A percentile compares a stretch with the other conserved stretches of the same genome.
Evolutionary conservation across 495 filamentous ascomycete genomes (phyloP).

Genomic region (Podospora pseudocomata): DNA sequence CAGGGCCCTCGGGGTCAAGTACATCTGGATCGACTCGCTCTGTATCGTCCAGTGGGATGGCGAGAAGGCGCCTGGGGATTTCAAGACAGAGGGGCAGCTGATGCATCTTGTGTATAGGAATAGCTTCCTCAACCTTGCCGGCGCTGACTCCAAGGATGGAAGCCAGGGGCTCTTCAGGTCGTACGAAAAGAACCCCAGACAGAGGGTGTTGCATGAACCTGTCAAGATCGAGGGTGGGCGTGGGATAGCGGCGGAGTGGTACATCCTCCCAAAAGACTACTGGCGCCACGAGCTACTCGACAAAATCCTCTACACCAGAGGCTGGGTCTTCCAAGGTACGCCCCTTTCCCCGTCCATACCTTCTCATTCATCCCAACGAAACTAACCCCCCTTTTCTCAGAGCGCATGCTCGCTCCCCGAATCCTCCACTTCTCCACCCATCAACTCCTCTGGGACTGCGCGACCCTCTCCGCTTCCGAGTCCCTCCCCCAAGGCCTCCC

Average conservation of each 20-base stretch:
- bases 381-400: slow-evolving; percentile 1
- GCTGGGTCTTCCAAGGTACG: slow-evolving; percentile 32
- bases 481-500: slow-evolving; percentile 13
- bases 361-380: neutral
- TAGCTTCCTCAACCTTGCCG: slow-evolving; percentile 23
- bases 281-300: slow-evolving; percentile 9
- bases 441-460: slow-evolving; percentile 35
- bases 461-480: slow-evolving; percentile 13
- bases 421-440: slow-evolving; percentile 23
- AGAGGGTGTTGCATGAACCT: neutral
- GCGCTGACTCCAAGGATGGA: slow-evolving; percentile 14
- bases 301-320: slow-evolving; percentile 23
- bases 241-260: neutral
- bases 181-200: neutral
- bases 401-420: slow-evolving; percentile 30
- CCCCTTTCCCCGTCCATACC: neutral
- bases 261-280: neutral
- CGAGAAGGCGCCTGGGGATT: slow-evolving; percentile 9
- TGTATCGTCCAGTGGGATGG: slow-evolving; percentile 26
- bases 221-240: neutral
- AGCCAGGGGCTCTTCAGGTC: slow-evolving; percentile 15
- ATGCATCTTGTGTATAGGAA: slow-evolving; percentile 27
- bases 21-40: slow-evolving; percentile 31
- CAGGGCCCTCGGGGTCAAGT: slow-evolving; percentile 10
- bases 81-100: slow-evolving; percentile 10